phyloP scores from a whole-genome alignment of 441 rosid species.

The Populus hybrid region DNA sequence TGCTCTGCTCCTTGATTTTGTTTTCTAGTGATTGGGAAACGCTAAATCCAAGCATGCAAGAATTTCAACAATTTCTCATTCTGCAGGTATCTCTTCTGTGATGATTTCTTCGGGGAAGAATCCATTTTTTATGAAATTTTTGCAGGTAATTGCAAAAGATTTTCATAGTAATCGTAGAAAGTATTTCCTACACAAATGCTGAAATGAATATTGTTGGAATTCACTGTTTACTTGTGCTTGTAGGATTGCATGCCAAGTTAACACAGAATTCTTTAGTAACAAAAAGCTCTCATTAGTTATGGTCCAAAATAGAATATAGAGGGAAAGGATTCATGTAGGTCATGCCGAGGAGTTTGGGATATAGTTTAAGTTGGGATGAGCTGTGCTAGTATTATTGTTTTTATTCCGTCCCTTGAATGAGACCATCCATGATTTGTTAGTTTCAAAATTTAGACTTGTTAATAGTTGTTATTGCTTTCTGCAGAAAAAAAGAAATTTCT shows the following conservation, averaged over 20 bases:
- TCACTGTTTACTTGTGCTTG: background rate
- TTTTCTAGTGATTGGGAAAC: conserved; percentile 6
- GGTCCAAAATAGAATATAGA: background rate
- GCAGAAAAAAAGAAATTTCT: background rate
- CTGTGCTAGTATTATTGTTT: background rate
- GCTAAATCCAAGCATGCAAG: background rate
- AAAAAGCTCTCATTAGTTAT: background rate
- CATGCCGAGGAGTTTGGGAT: background rate
- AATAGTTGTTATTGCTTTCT: background rate
- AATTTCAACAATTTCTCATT: conserved; percentile 5
- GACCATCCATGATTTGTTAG: background rate
- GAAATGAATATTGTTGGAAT: background rate
- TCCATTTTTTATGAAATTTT: conserved; percentile 84
- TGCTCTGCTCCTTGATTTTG: conserved; percentile 27
- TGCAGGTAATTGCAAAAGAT: conserved; percentile 48
- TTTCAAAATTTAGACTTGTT: background rate
- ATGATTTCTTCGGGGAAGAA: conserved; percentile 97
- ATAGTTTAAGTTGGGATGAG: background rate
- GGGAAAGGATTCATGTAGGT: background rate
- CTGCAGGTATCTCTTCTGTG: conserved; percentile 91
- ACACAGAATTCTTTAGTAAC: background rate
- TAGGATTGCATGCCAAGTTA: background rate
- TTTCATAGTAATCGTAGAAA: background rate
- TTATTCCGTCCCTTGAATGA: background rate
- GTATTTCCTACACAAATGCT: background rate